Conservation (phyloP, 768 basidiomycete species). For the Collybia nuda region DNA sequence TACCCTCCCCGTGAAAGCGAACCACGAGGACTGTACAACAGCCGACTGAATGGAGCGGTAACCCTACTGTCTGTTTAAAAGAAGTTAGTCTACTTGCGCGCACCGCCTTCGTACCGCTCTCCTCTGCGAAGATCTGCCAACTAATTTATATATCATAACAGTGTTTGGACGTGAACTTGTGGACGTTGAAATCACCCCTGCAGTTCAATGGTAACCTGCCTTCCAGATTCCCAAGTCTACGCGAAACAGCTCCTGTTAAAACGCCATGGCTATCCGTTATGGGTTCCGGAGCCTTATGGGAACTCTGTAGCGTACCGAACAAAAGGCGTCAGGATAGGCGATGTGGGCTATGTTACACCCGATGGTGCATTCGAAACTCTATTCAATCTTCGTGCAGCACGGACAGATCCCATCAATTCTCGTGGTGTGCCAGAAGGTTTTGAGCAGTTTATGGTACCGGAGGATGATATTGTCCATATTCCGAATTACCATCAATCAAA, state of each 20-base stretch:
- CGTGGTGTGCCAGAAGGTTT: constrained; percentile 15
- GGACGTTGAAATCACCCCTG: too few species aligned
- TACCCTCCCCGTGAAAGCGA: too few species aligned
- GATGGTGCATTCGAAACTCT: constrained; percentile 20
- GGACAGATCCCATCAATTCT: constrained; percentile 13
- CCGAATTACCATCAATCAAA: constrained; percentile 7
- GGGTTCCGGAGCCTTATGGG: constrained; percentile 28
- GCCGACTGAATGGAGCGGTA: too few species aligned
- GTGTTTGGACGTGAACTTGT: too few species aligned
- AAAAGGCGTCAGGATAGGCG: constrained; percentile 20
- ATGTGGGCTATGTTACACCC: constrained; percentile 19
- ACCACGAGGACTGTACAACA: too few species aligned
- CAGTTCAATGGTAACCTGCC: too few species aligned
- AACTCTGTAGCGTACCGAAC: constrained; percentile 17
- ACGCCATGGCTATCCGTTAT: constrained; percentile 29
- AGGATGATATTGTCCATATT: constrained; percentile 12
- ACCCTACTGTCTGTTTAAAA: too few species aligned
- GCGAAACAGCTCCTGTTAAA: constrained; percentile 12
- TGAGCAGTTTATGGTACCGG: constrained; percentile 8
- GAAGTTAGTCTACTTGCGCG: too few species aligned
- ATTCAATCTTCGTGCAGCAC: constrained; percentile 17
- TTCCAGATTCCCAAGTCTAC: neutral
- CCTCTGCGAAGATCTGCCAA: too few species aligned
- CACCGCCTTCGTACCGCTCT: too few species aligned
- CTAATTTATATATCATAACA: too few species aligned